phyloP scores from a whole-genome alignment of 2,329 filamentous ascomycete genomes.

The Nigrograna mackinnonii region DNA sequence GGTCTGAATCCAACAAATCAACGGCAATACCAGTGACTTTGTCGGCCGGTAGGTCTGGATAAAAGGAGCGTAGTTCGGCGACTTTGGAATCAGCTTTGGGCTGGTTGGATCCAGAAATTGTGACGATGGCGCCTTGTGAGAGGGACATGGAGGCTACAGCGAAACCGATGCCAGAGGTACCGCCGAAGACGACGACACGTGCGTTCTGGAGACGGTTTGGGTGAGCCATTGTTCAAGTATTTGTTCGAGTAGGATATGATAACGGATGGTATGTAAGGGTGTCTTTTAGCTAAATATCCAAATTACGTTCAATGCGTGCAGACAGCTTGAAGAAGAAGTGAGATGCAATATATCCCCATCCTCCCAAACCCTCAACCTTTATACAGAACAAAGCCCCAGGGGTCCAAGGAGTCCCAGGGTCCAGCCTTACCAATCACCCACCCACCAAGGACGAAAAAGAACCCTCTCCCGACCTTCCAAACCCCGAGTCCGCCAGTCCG shows the following conservation, averaged over 20 bases:
- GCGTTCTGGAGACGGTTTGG: conserved; percentile 52
- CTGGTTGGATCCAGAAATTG: conserved; percentile 62
- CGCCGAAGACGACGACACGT: conserved; percentile 65
- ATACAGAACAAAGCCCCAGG: background rate
- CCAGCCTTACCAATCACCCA: background rate
- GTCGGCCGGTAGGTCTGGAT: conserved; percentile 27
- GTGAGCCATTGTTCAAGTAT: conserved; percentile 29
- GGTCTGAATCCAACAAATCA: conserved; percentile 28
- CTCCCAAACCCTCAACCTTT: background rate
- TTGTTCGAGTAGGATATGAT: background rate
- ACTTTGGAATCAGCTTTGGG: conserved; percentile 56
- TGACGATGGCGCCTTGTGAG: conserved; percentile 59
- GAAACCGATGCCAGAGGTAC: conserved; percentile 67
- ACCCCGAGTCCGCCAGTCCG: conserved; percentile 2
- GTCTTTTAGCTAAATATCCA: background rate
- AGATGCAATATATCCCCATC: background rate
- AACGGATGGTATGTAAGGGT: background rate
- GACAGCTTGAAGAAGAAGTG: background rate
- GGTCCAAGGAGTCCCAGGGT: background rate
- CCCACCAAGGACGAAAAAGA: too few species aligned
- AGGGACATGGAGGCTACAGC: conserved; percentile 62
- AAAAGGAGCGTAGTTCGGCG: conserved; percentile 46
- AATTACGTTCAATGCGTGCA: background rate
- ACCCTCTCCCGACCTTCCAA: background rate
- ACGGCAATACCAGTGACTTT: conserved; percentile 26